phyloP scores from a whole-genome alignment of 1,284 basidiomycete species.

The Ganoderma lucidum region DNA sequence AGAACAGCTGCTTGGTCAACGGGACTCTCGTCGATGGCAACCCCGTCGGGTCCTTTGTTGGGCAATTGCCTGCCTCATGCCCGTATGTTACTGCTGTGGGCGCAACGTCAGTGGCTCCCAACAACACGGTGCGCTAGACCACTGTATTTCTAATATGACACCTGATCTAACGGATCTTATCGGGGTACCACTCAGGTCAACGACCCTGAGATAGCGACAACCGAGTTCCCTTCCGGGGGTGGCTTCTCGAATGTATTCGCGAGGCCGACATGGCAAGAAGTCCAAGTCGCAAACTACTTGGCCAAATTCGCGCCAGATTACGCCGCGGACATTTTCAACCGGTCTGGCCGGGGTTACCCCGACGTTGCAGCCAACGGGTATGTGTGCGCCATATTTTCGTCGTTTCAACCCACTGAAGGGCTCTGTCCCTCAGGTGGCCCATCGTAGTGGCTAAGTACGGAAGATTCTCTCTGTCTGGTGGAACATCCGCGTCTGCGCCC shows the following conservation, averaged over 20 bases:
- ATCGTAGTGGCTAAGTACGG: slow-evolving; percentile 45
- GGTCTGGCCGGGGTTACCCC: slow-evolving; percentile 32
- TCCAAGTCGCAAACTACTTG: slow-evolving; percentile 28
- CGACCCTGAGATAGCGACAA: slow-evolving; percentile 32
- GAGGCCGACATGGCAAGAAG: slow-evolving; percentile 30
- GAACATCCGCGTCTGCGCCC: slow-evolving; percentile 33
- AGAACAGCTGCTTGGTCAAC: slow-evolving; percentile 38
- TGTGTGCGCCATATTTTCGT: slow-evolving; percentile 33
- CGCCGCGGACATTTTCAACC: slow-evolving; percentile 26
- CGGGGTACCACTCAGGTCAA: slow-evolving; percentile 8
- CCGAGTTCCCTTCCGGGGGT: slow-evolving; percentile 29
- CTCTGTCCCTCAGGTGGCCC: slow-evolving; percentile 41
- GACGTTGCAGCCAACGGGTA: slow-evolving; percentile 36
- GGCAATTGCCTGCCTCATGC: slow-evolving; percentile 34
- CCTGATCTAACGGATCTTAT: background rate
- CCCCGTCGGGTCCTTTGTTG: slow-evolving; percentile 36
- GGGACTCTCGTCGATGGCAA: slow-evolving; percentile 37
- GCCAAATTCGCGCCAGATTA: slow-evolving; percentile 29
- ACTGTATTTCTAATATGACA: background rate
- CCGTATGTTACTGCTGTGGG: slow-evolving; percentile 37
- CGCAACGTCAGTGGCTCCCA: slow-evolving; percentile 32
- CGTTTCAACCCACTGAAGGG: too few species aligned
- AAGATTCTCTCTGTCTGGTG: slow-evolving; percentile 32
- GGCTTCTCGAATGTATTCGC: slow-evolving; percentile 35
- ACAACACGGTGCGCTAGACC: slow-evolving; percentile 26